Conservation (phyloP, 768 basidiomycete species). For the Hygrocybe punicea region DNA sequence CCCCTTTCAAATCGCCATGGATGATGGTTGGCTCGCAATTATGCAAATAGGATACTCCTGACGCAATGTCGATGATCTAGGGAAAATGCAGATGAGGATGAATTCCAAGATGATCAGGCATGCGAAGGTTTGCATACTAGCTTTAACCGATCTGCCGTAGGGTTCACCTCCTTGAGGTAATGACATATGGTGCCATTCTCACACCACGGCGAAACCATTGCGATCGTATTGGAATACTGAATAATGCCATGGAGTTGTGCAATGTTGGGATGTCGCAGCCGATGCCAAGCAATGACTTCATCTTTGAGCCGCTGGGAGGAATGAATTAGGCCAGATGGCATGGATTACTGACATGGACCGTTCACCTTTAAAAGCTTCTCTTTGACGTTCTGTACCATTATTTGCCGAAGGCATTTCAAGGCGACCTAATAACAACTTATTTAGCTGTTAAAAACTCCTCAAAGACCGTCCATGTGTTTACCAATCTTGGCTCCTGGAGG, state of each 20-base stretch:
- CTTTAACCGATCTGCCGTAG: constrained; percentile 41
- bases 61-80: constrained; percentile 54
- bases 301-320: constrained; percentile 48
- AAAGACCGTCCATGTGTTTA: constrained; percentile 17
- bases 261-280: constrained; percentile 53
- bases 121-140: constrained; percentile 36
- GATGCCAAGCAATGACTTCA: constrained; percentile 57
- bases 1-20: constrained; percentile 63
- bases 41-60: constrained; percentile 57
- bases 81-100: background rate
- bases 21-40: constrained; percentile 51
- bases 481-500: constrained; percentile 36
- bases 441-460: background rate
- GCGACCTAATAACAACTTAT: constrained; percentile 44
- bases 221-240: constrained; percentile 48
- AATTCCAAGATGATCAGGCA: background rate
- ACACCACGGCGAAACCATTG: constrained; percentile 67
- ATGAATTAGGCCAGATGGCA: background rate
- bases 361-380: constrained; percentile 52
- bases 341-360: background rate
- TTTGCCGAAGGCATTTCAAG: constrained; percentile 52
- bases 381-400: constrained; percentile 48
- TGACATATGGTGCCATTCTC: constrained; percentile 53
- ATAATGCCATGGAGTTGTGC: constrained; percentile 54
- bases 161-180: constrained; percentile 43